Evolutionary conservation across 2,329 filamentous ascomycete genomes (phyloP), one percentile per base, ranked within the genome.

Genomic region (Verticillium dahliae): DNA sequence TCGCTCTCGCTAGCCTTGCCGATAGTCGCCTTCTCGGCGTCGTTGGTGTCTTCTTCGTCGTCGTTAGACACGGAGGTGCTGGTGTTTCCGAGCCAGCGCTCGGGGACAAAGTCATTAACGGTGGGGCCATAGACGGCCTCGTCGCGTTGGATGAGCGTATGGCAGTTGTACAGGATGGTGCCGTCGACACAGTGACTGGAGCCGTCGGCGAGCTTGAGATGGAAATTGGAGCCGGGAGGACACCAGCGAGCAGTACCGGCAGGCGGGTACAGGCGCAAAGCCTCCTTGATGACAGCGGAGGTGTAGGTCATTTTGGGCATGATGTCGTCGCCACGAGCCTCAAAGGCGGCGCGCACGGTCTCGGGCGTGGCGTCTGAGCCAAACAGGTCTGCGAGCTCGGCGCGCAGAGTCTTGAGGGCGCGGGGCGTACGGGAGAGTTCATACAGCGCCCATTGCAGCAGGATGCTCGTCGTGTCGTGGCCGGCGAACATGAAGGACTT

Each of bases 401-500:
- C 66, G 2, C 70, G 68, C 1, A 79, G 63, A 0, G 69, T 66
- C 18, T 62, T 58, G 15, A 72, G 66, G 0, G 67, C 71, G 1
- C 62, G 61, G 0, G 76, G 74, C 0, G 70, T 69, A 3, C 69
- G 69, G 4, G 71, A 70, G 0, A 78, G 69, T 60, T 76, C 70
- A 63, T 78, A 76, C 27, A 75, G 69, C 1, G 68, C 65, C 73
- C 74, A 78, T 10, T 73, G 68, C 1, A 78, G 65, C 1, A 73
- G 66, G 62, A 72, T 74, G 39, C 71, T 72, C 1, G 76, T 76
- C 3, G 76, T 77, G 63, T 78, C 76, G 55, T 78, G 76, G 3
- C 76, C 75, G 2, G 75, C 76, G 45, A 79, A 75, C 13, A 77
- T 65, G 63, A 79, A 78, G 0, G 72, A 71, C 58, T 73, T 74